A percentile compares a stretch with the other conserved stretches of the same genome.
phyloP scores from a whole-genome alignment of 1,284 basidiomycete genomes.

The Leccinum huronense region DNA sequence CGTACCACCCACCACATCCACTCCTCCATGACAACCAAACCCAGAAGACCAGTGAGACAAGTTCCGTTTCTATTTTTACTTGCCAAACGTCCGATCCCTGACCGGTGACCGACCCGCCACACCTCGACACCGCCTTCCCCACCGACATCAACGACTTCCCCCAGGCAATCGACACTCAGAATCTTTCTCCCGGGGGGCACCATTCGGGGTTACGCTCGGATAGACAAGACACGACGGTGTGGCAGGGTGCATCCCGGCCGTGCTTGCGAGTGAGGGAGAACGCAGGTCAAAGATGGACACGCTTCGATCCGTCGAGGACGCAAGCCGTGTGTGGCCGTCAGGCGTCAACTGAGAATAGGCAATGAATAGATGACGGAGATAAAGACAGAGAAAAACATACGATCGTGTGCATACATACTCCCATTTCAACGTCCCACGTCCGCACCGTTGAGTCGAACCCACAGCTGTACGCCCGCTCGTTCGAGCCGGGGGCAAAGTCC shows the following conservation, averaged over 20 bases:
- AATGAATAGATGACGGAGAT: background rate
- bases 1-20: background rate
- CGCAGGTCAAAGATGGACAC: conserved; percentile 69
- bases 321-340: conserved; percentile 48
- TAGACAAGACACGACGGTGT: conserved; percentile 72
- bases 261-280: conserved; percentile 41
- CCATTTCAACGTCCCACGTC: conserved; percentile 69
- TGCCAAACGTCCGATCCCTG: conserved; percentile 12
- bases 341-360: conserved; percentile 29
- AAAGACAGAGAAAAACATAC: conserved; percentile 9
- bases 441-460: conserved; percentile 77
- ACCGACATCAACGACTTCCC: conserved; percentile 70
- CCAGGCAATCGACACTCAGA: conserved; percentile 73
- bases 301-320: conserved; percentile 67
- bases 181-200: conserved; percentile 50
- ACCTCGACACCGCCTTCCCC: conserved; percentile 84
- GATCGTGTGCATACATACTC: conserved; percentile 66
- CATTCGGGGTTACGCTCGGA: conserved; percentile 36
- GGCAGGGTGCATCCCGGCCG: conserved; percentile 58
- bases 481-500: conserved; percentile 42
- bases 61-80: background rate
- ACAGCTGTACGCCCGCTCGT: conserved; percentile 57
- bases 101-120: conserved; percentile 61
- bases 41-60: background rate
- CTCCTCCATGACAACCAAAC: background rate